Conservation (phyloP, 2,329 filamentous ascomycete species). For the Aspergillus caelatus region DNA sequence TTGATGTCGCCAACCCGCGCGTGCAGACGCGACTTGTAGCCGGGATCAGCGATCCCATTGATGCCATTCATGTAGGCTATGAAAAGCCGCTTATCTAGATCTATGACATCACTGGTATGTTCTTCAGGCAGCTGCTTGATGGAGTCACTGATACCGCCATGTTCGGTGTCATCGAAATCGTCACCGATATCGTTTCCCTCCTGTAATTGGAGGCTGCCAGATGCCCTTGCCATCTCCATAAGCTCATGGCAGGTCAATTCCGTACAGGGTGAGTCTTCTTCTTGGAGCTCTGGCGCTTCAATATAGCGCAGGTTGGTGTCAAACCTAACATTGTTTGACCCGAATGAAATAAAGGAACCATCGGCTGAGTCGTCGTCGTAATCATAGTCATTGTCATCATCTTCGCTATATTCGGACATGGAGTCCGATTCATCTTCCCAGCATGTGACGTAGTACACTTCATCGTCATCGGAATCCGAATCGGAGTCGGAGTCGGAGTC, state of each 20-base stretch:
- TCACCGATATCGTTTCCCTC: conserved; percentile 23
- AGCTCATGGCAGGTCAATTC: conserved; percentile 46
- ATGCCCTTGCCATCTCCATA: conserved; percentile 37
- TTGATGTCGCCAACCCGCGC: conserved; percentile 38
- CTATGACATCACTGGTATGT: conserved; percentile 39
- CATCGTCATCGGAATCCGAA: conserved; percentile 30
- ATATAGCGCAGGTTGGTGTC: conserved; percentile 38
- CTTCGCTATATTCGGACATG: conserved; percentile 30
- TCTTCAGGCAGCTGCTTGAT: conserved; percentile 35
- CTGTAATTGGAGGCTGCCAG: conserved; percentile 23
- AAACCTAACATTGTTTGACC: conserved; percentile 36
- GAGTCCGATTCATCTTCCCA: conserved; percentile 34
- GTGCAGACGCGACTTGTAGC: conserved; percentile 38
- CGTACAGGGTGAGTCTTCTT: conserved; percentile 26
- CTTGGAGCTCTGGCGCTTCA: conserved; percentile 29
- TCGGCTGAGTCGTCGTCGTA: conserved; percentile 27
- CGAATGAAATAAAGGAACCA: conserved; percentile 42
- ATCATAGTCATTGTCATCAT: conserved; percentile 27
- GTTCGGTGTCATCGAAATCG: conserved; percentile 19
- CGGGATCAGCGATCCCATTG: conserved; percentile 36
- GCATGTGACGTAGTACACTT: conserved; percentile 33
- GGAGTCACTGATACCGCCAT: conserved; percentile 22
- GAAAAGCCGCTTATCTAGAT: conserved; percentile 43
- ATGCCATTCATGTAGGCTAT: conserved; percentile 47
- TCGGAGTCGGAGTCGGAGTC: conserved; percentile 17